Base-by-base conservation (phyloP, 805 yeast genomes). In the Zygosaccharomyces gambellarensis region DNA sequence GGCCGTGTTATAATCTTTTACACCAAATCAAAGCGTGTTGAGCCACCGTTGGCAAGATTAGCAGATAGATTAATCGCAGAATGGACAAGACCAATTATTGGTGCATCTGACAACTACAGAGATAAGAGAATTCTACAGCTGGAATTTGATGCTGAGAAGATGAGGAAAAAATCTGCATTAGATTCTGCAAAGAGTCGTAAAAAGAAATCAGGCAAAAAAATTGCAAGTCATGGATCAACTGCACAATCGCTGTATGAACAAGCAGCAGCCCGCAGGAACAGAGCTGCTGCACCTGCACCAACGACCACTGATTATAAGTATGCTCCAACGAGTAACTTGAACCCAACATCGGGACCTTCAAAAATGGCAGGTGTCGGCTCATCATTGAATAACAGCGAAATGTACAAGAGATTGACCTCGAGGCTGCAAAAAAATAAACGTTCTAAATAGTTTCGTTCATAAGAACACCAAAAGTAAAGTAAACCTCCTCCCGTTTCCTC, bases 71-170 rank as follows among this genome's bases (percentile, higher is more conserved):
- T 94, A 52, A 85, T 94, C 57, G 96, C 96, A 23, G 95, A 90
- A 67, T 94, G 99, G 99, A 92, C 97, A 7, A 81, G 99, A 70
- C 99, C 99, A 40, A 89, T 94, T 54, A 87, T 94, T 77, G 96
- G 96, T 58, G 85, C 96, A 52, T 85, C 95, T 3, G 98, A 92
- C 69, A 89, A 90, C 60, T 92, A 90, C 73, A 83, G 94, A 67
- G 97, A 92, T 69, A 83, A 87, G 70, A 75, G 81, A 53, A 83
- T 92, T 52, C 78, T 78, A 59, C 78, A 82, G 53, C 78, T 81
- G 53, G 81, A 80, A 41, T 90, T 87, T 69, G 85, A 85, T 66
- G 78, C 80, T 63, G 75, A 74, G 57, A 76, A 72, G 55, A 77
- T 70, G 64, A 71, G 67, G 44, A 63, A 63, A 53, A 69, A 64